Evolutionary conservation across 768 basidiomycete species (phyloP).

Genomic region (Hypsizygus marmoreus): DNA sequence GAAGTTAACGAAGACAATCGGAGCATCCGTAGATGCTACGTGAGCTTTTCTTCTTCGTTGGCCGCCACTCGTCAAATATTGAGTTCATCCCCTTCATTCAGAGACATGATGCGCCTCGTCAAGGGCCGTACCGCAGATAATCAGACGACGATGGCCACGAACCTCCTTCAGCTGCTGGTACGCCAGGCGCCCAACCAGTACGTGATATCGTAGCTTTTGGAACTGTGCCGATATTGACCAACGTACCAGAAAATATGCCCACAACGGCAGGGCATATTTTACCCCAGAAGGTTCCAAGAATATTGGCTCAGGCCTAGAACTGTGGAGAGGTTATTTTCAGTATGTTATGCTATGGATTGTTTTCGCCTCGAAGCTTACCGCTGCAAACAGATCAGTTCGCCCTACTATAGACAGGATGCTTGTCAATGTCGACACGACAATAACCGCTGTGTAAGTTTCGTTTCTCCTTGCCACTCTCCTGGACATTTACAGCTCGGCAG

Average conservation of each 20-base stretch:
- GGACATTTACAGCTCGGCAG: constrained; percentile 18
- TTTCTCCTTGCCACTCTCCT: not conserved
- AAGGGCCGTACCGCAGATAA: constrained; percentile 12
- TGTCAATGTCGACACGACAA: constrained; percentile 49
- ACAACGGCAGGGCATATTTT: constrained; percentile 51
- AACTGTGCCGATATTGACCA: not conserved
- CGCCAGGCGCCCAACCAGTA: constrained; percentile 50
- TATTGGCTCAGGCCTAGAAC: constrained; percentile 34
- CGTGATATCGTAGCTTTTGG: constrained; percentile 14
- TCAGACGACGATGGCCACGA: constrained; percentile 38
- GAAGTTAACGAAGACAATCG: constrained; percentile 37
- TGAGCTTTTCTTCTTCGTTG: constrained; percentile 17
- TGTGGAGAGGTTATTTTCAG: constrained; percentile 56
- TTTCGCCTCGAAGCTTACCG: not conserved
- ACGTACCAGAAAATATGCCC: constrained; percentile 37
- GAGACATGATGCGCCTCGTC: constrained; percentile 29
- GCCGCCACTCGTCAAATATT: too few relatives aligned
- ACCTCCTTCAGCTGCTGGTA: constrained; percentile 49
- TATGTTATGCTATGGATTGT: constrained; percentile 22
- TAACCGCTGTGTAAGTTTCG: constrained; percentile 43
- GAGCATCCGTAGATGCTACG: constrained; percentile 37
- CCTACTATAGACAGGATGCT: constrained; percentile 40
- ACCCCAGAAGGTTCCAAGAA: constrained; percentile 24
- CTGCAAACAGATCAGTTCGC: constrained; percentile 36
- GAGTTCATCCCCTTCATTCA: too few relatives aligned